Conservation (phyloP, 2,329 filamentous ascomycete genomes). For the Furcasterigmium furcatum region DNA sequence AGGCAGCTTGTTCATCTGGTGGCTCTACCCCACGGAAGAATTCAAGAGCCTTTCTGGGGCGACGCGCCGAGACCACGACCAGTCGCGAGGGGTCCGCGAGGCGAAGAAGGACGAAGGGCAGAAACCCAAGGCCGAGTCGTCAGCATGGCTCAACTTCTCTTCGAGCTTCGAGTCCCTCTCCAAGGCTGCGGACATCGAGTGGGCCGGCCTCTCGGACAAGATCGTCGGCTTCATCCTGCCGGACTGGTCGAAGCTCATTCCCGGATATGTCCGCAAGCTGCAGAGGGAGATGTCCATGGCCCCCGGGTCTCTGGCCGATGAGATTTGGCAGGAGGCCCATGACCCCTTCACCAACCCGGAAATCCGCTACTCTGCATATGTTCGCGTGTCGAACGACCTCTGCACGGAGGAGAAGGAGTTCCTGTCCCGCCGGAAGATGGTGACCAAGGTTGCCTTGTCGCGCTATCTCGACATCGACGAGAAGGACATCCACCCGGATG, state of each 20-base stretch:
- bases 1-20: slow-evolving; percentile 36
- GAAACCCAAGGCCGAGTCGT: slow-evolving; percentile 13
- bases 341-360: slow-evolving; percentile 83
- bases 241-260: slow-evolving; percentile 75
- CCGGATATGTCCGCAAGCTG: slow-evolving; percentile 75
- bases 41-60: slow-evolving; percentile 30
- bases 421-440: slow-evolving; percentile 61
- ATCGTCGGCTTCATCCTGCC: slow-evolving; percentile 73
- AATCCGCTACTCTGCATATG: slow-evolving; percentile 75
- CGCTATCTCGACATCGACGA: slow-evolving; percentile 78
- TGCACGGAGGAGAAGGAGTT: slow-evolving; percentile 83
- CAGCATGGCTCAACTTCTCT: slow-evolving; percentile 42
- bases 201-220: slow-evolving; percentile 50
- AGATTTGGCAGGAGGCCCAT: slow-evolving; percentile 90
- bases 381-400: slow-evolving; percentile 77
- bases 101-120: slow-evolving; percentile 9
- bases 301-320: slow-evolving; percentile 82
- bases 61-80: slow-evolving; percentile 1
- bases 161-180: slow-evolving; percentile 51
- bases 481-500: slow-evolving; percentile 82
- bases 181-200: slow-evolving; percentile 50
- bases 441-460: slow-evolving; percentile 71
- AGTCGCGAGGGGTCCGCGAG: background rate
- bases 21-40: slow-evolving; percentile 39
- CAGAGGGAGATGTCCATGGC: slow-evolving; percentile 85